phyloP scores from a whole-genome alignment of 2,329 filamentous ascomycete genomes.

The Colletotrichum theobromicola region DNA sequence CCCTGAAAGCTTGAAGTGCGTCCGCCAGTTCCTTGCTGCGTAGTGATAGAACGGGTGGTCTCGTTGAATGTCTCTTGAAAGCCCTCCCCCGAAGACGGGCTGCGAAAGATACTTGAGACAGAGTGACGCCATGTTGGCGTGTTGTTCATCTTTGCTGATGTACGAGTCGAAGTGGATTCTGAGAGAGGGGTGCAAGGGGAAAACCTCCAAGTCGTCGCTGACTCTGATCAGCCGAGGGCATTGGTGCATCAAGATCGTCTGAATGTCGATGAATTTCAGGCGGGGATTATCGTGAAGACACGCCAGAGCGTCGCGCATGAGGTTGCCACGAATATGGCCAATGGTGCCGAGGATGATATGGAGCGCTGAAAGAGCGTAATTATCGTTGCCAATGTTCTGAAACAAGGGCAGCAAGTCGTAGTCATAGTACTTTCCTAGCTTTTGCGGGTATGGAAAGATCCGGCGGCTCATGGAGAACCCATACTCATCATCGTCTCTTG shows the following conservation, averaged over 20 bases:
- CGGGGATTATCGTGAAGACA: background rate
- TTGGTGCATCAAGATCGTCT: background rate
- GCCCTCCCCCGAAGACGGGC: background rate
- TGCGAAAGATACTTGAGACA: slow-evolving; percentile 25
- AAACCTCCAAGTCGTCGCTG: background rate
- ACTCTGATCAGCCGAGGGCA: slow-evolving; percentile 18
- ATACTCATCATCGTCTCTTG: background rate
- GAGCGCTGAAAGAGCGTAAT: background rate
- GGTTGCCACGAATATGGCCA: background rate
- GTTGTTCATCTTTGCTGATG: slow-evolving; percentile 12
- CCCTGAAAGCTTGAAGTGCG: slow-evolving; percentile 9
- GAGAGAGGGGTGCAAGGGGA: slow-evolving; percentile 5
- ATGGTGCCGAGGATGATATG: background rate
- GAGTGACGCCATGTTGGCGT: slow-evolving; percentile 23
- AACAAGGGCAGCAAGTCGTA: slow-evolving; percentile 23
- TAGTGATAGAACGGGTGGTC: slow-evolving; percentile 22
- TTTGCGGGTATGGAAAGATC: slow-evolving; percentile 9
- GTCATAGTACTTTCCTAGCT: slow-evolving; percentile 19
- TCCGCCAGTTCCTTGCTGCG: slow-evolving; percentile 20
- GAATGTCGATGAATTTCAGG: background rate
- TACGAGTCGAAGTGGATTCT: slow-evolving; percentile 4
- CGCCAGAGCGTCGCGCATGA: background rate
- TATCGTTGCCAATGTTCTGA: slow-evolving; percentile 18
- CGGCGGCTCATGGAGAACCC: background rate
- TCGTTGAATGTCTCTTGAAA: background rate